Conservation (phyloP, 2,329 filamentous ascomycete genomes). For the Pestalotiopsis sp. region DNA sequence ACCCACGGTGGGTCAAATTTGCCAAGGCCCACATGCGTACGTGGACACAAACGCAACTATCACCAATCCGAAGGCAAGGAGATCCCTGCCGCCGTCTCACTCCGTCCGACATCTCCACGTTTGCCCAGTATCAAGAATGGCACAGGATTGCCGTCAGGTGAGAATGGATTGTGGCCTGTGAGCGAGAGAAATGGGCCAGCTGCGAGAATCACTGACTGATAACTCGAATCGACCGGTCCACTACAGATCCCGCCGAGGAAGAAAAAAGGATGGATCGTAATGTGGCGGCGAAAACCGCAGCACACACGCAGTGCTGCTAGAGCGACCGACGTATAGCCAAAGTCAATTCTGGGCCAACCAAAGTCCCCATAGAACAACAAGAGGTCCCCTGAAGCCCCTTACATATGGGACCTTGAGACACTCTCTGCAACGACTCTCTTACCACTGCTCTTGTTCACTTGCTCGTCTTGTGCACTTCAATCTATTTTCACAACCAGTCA, state of each 20-base stretch:
- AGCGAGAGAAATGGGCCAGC: background rate
- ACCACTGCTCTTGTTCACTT: background rate
- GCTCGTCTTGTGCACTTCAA: background rate
- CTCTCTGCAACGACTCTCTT: background rate
- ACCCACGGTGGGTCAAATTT: constrained; percentile 2
- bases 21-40: constrained; percentile 11
- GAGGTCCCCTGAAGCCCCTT: constrained; percentile 3
- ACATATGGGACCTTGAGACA: background rate
- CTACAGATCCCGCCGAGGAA: background rate
- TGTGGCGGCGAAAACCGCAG: background rate
- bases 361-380: background rate
- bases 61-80: constrained; percentile 3
- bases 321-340: background rate
- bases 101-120: background rate
- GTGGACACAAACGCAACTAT: constrained; percentile 10
- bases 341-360: background rate
- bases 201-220: background rate
- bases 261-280: constrained; percentile 4
- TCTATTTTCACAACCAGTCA: background rate
- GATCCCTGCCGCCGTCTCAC: constrained; percentile 3
- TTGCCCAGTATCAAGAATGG: background rate
- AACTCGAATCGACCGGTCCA: background rate
- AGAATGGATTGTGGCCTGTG: background rate
- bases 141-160: background rate
- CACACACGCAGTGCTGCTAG: background rate